Evolutionary conservation across 208 protist species (phyloP).

Genomic region (Trichomonas gallinae): DNA sequence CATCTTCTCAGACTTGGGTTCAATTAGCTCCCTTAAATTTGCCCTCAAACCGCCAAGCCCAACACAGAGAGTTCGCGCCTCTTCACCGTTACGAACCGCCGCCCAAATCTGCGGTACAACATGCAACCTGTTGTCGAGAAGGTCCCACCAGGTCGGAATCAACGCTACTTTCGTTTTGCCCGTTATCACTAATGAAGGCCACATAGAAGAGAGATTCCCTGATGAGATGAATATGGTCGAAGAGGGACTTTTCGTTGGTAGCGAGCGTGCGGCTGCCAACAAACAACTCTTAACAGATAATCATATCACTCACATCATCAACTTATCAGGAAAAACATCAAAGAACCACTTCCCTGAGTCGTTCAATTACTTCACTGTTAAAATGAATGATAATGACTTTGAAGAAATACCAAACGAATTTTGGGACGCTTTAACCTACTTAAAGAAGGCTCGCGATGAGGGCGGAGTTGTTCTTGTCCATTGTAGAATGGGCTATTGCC

Average conservation of each 20-base stretch:
- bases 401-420: constrained; percentile 19
- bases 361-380: constrained; percentile 10
- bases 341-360: background rate
- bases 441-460: background rate
- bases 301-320: background rate
- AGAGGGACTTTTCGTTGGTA: background rate
- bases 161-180: background rate
- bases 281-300: background rate
- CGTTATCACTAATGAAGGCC: background rate
- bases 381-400: background rate
- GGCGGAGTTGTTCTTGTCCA: constrained; percentile 19
- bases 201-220: background rate
- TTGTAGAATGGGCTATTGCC: background rate
- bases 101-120: background rate
- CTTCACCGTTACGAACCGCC: background rate
- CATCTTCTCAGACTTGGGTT: background rate
- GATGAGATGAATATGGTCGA: background rate
- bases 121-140: background rate
- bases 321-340: background rate
- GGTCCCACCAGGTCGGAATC: background rate
- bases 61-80: background rate
- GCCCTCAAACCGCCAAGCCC: background rate
- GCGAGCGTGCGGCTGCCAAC: background rate
- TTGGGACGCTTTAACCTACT: background rate
- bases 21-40: background rate